These are phyloP conservation scores for Lentinus brumalis DNA, from an alignment of 768 basidiomycete species.

Conservation along the genomic window DNA sequence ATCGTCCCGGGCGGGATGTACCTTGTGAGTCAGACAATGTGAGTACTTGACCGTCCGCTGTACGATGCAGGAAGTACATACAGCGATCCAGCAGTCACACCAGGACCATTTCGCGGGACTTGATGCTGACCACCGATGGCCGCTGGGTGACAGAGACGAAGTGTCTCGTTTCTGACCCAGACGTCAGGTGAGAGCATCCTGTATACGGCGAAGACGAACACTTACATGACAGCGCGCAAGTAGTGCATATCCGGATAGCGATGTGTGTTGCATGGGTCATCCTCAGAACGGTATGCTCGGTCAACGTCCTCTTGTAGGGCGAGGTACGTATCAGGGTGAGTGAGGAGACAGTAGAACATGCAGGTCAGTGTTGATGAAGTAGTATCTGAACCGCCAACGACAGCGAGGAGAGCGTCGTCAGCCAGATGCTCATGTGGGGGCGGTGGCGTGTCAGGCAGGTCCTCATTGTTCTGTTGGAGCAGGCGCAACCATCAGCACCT, in stretches of 20 bases:
- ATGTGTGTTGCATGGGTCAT: conserved; percentile 11
- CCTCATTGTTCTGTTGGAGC: conserved; percentile 18
- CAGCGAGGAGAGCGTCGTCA: conserved; percentile 23
- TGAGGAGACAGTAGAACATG: conserved; percentile 26
- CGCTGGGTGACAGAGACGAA: conserved; percentile 47
- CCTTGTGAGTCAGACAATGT: conserved; percentile 23
- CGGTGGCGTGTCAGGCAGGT: conserved; percentile 1
- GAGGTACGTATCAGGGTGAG: conserved; percentile 15
- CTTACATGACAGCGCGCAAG: conserved; percentile 18
- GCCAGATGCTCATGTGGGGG: conserved; percentile 3
- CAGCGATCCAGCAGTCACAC: conserved; percentile 37
- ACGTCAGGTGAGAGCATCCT: too few relatives aligned
- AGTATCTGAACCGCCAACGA: conserved; percentile 34
- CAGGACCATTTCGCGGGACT: conserved; percentile 29
- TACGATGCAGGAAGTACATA: conserved; percentile 20
- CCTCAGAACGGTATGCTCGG: conserved; percentile 20
- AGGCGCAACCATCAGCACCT: too few relatives aligned
- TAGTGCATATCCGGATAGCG: conserved; percentile 15
- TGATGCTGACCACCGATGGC: conserved; percentile 41
- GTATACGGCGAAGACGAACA: too few relatives aligned
- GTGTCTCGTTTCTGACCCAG: conserved; percentile 42
- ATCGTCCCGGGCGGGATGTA: conserved; percentile 42
- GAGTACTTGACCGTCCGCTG: too few relatives aligned
- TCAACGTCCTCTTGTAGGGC: conserved; percentile 29
- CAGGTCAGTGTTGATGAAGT: conserved; percentile 27